These are phyloP conservation scores for Phlebiopsis gigantea DNA, from an alignment of 768 basidiomycete species.

Conservation along the genomic window DNA sequence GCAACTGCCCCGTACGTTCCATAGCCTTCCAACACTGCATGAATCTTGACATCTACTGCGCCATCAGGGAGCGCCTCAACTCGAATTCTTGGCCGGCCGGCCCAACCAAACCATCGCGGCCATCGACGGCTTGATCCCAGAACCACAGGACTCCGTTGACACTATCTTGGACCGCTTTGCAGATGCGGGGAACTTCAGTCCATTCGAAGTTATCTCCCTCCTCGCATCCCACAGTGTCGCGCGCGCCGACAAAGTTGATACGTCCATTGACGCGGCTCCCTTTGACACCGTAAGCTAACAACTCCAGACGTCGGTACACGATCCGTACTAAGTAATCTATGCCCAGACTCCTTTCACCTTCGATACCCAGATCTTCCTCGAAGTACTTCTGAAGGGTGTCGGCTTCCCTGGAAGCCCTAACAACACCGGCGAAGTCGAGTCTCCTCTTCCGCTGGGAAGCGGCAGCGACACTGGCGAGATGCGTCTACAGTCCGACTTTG, in stretches of 20 bases:
- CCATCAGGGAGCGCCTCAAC: slow-evolving; percentile 20
- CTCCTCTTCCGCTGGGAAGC: slow-evolving; percentile 25
- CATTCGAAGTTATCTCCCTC: slow-evolving; percentile 20
- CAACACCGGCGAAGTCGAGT: slow-evolving; percentile 35
- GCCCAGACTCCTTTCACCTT: slow-evolving; percentile 12
- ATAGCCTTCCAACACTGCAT: not conserved
- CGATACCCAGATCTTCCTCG: slow-evolving; percentile 19
- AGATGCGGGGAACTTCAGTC: slow-evolving; percentile 21
- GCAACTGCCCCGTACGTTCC: slow-evolving; percentile 5
- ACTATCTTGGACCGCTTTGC: slow-evolving; percentile 20
- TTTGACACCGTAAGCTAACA: slow-evolving; percentile 17
- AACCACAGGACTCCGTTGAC: slow-evolving; percentile 16
- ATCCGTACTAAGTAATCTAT: too few species aligned
- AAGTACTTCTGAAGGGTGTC: slow-evolving; percentile 20
- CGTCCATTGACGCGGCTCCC: slow-evolving; percentile 18
- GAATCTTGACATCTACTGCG: slow-evolving; percentile 7
- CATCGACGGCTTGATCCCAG: slow-evolving; percentile 9
- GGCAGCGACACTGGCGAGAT: slow-evolving; percentile 29
- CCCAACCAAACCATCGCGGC: not conserved
- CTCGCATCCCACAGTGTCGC: slow-evolving; percentile 18
- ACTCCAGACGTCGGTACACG: not conserved
- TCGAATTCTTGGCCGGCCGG: slow-evolving; percentile 15
- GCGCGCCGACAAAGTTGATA: slow-evolving; percentile 18
- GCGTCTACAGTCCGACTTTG: slow-evolving; percentile 39
- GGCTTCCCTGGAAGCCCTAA: slow-evolving; percentile 28